phyloP scores from a whole-genome alignment of 2,329 filamentous ascomycete genomes.

The Fusarium lateritium region DNA sequence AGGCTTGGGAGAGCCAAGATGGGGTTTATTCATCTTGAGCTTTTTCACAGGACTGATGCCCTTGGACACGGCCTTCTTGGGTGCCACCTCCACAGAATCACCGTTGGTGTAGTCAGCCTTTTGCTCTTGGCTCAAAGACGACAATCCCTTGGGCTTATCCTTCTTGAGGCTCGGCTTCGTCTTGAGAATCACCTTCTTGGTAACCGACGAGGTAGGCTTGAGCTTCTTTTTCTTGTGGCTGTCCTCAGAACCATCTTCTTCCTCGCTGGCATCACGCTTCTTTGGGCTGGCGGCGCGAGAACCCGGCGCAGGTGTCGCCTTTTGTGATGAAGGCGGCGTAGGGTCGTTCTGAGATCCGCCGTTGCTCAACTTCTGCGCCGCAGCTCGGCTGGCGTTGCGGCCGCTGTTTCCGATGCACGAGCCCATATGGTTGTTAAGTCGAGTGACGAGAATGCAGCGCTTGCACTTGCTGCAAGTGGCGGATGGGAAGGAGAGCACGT shows the following conservation, averaged over 20 bases:
- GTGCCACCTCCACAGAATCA: constrained; percentile 51
- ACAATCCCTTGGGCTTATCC: constrained; percentile 68
- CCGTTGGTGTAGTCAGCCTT: constrained; percentile 53
- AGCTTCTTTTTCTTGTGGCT: constrained; percentile 72
- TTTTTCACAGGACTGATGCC: constrained; percentile 60
- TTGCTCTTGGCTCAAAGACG: constrained; percentile 66
- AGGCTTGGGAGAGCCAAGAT: constrained; percentile 64
- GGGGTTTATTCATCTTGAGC: constrained; percentile 61
- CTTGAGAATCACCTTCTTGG: constrained; percentile 71
- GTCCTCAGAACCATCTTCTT: constrained; percentile 67
- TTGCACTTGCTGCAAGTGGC: constrained; percentile 79
- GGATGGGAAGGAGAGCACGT: constrained; percentile 75
- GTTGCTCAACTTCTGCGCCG: constrained; percentile 75
- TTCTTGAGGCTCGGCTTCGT: constrained; percentile 66
- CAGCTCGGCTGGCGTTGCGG: constrained; percentile 73
- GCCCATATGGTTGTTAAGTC: constrained; percentile 78
- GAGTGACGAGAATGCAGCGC: constrained; percentile 74
- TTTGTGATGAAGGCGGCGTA: constrained; percentile 74
- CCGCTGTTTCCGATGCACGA: constrained; percentile 77
- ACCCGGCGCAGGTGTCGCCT: constrained; percentile 70
- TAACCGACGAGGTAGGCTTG: constrained; percentile 58
- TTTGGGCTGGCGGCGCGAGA: constrained; percentile 69
- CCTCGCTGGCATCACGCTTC: constrained; percentile 71
- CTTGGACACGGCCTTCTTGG: constrained; percentile 56
- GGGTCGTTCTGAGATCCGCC: constrained; percentile 68